Evolutionary conservation across 148 eudicot species (phyloP).

Genomic region (Amaranthus hypochondriacus): DNA sequence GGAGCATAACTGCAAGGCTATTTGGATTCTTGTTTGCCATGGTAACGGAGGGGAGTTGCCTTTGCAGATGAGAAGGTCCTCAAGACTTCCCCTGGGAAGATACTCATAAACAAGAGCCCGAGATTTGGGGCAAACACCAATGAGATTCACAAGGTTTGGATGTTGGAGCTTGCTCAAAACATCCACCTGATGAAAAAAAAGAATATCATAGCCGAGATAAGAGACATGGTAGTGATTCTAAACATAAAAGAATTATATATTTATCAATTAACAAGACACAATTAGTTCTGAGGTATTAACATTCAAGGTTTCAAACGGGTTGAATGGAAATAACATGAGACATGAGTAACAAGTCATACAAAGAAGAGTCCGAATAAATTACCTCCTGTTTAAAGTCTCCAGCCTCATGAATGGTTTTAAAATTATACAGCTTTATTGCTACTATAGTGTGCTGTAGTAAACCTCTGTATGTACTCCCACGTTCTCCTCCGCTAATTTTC

Average conservation of each 20-base stretch:
- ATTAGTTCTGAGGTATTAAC: background rate
- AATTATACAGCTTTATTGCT: slow-evolving; percentile 55
- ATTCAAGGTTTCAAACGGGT: background rate
- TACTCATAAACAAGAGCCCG: slow-evolving; percentile 67
- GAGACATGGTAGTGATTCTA: background rate
- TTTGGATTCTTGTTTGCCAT: slow-evolving; percentile 74
- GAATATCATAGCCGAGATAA: background rate
- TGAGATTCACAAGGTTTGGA: slow-evolving; percentile 71
- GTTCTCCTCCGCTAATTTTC: slow-evolving; percentile 77
- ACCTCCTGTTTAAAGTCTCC: slow-evolving; percentile 91
- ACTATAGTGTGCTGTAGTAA: slow-evolving; percentile 59
- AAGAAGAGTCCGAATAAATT: background rate
- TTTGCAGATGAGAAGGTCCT: slow-evolving; percentile 67
- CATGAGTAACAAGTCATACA: no score
- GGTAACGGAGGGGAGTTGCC: slow-evolving; percentile 60
- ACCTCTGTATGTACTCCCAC: slow-evolving; percentile 62
- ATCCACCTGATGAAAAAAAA: slow-evolving; percentile 41
- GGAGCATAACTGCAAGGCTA: slow-evolving; percentile 81
- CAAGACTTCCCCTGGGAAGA: slow-evolving; percentile 78
- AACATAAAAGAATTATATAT: background rate
- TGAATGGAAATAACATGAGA: no score
- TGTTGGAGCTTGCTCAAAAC: slow-evolving; percentile 70
- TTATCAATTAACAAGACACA: background rate
- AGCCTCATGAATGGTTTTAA: slow-evolving; percentile 48
- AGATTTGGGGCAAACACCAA: slow-evolving; percentile 78